Evolutionary conservation across 805 yeast species (phyloP), one percentile per base, ranked within the genome.

Genomic region (Myxozyma melibiosi): DNA sequence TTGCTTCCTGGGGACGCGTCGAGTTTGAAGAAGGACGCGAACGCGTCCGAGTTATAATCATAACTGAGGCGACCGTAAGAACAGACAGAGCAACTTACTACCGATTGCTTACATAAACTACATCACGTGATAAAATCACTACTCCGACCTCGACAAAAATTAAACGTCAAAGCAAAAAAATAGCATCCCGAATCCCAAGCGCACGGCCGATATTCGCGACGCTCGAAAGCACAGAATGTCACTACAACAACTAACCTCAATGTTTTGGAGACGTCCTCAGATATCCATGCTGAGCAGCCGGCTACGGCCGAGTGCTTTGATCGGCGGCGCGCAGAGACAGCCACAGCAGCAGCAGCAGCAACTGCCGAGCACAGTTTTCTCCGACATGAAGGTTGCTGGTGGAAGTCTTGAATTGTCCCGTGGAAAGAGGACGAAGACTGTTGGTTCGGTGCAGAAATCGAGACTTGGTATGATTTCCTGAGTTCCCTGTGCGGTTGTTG

Each of bases 391-490:
- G 43, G n/a, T 14, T 24, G 22, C 39, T 5, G 33, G 22, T 18
- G 62, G 62, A 37, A 48, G 52, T 33, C 31, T 53, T 16, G 40
- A 63, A 8, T 68, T 78, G 55, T 67, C 73, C 5, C 76, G 84
- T 65, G 82, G 80, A 28, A 81, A 81, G 65, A 76, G 84, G 66
- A 79, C 82, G 9, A 75, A 74, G 53, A 65, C 71, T 18, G 71
- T 75, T 58, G 73, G 73, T 24, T 24, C 47, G 1, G 70, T 75
- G 54, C 70, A 78, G 27, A 43, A 37, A 28, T 18, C 25, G 6
- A 30, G 57, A 35, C 35, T 58, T 11, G 50, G 62, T 58, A 43
- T 14, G 55, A 42, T 14, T 6, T 48, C 2, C 25, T 18, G 8
- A 8, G 13, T 18, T 25, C 25, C n/a, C n/a, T 25, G 24, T 13